phyloP scores from a whole-genome alignment of 257 asterid species.

The Solanum appendiculatum region DNA sequence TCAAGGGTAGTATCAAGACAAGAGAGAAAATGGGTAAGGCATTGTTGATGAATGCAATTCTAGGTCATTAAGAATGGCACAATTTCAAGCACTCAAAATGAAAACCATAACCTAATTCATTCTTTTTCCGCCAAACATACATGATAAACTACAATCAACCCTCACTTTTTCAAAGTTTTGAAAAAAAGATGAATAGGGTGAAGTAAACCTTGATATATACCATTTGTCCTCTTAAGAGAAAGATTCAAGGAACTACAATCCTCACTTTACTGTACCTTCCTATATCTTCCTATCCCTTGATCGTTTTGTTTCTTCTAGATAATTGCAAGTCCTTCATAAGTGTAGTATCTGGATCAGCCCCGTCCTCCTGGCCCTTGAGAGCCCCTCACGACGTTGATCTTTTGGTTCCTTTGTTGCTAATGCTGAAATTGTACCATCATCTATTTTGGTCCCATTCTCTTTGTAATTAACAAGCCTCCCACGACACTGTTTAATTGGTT shows the following conservation, averaged over 20 bases:
- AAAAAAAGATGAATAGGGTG: too few relatives aligned
- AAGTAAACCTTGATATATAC: not conserved
- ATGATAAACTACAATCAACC: too few relatives aligned
- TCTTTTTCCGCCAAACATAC: too few relatives aligned
- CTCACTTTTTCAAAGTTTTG: too few relatives aligned
- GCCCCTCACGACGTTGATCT: constrained; percentile 1
- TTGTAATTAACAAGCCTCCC: constrained; percentile 1
- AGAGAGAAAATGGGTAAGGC: too few relatives aligned
- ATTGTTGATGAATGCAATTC: too few relatives aligned
- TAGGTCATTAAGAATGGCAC: too few relatives aligned
- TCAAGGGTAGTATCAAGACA: not conserved
- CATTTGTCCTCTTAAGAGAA: not conserved
- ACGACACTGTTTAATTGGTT: not conserved
- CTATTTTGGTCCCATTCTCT: not conserved
- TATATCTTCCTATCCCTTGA: not conserved
- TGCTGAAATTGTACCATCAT: not conserved
- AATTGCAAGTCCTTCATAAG: not conserved
- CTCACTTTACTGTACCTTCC: not conserved
- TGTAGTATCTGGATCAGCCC: not conserved
- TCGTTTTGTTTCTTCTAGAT: not conserved
- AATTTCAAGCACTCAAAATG: too few relatives aligned
- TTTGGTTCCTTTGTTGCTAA: not conserved
- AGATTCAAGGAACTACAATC: not conserved
- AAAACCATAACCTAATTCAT: too few relatives aligned
- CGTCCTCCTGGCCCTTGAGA: not conserved